These are phyloP conservation scores for Apophysomyces variabilis DNA, from an alignment of 371 early-diverging fungal species.

Conservation along the genomic window DNA sequence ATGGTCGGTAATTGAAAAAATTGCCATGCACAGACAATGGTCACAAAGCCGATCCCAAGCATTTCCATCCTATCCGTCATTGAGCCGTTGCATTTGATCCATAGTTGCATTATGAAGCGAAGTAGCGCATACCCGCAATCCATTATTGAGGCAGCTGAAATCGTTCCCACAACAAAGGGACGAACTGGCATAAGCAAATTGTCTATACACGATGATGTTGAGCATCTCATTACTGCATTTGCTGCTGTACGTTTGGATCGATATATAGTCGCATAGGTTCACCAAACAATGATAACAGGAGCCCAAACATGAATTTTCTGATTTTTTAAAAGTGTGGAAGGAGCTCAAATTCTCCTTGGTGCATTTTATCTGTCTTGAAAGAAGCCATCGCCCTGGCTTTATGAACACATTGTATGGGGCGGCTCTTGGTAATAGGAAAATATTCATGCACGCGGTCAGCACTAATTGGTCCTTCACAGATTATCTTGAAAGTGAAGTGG, in stretches of 20 bases:
- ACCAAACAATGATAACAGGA: conserved; percentile 8
- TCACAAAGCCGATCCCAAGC: background rate
- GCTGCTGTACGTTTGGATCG: background rate
- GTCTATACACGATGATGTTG: conserved; percentile 1
- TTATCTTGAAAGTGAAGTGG: conserved; percentile 7
- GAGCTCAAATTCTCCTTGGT: conserved; percentile 12
- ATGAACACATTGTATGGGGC: conserved; percentile 14
- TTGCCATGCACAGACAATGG: too few relatives aligned
- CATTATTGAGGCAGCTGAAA: background rate
- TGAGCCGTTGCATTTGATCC: background rate
- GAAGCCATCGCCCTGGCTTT: conserved; percentile 4
- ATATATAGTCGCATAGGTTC: background rate
- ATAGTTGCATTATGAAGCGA: background rate
- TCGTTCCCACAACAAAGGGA: conserved; percentile 2
- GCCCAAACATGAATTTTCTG: conserved; percentile 4
- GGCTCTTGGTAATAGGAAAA: background rate
- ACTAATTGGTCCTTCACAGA: background rate
- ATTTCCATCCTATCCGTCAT: background rate
- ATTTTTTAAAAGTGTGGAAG: conserved; percentile 11
- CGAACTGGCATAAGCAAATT: background rate
- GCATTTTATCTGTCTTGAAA: conserved; percentile 13
- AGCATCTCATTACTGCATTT: conserved; percentile 7
- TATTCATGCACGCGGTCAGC: background rate
- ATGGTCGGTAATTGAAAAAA: too few relatives aligned
- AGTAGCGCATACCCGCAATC: background rate